Conservation (phyloP, 345 rosid genomes). For the Kernera saxatilis region DNA sequence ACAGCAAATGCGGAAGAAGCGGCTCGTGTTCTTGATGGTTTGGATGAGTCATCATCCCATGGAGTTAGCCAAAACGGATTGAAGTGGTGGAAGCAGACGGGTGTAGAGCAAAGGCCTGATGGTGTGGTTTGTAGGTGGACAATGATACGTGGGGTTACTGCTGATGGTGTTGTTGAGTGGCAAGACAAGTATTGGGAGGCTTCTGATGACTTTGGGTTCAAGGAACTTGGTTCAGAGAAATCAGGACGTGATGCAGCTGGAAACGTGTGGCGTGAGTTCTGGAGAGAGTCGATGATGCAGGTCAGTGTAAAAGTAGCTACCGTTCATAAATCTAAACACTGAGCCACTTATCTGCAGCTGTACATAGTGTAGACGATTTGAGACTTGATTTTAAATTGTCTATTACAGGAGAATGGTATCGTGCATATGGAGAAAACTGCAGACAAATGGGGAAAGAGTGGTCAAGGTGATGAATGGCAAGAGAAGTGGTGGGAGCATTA, state of each 20-base stretch:
- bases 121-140: slow-evolving; percentile 94
- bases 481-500: slow-evolving; percentile 97
- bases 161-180: slow-evolving; percentile 76
- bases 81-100: slow-evolving; percentile 91
- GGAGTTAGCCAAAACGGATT: slow-evolving; percentile 60
- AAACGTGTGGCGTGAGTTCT: slow-evolving; percentile 82
- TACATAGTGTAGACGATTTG: neutral
- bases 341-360: neutral
- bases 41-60: slow-evolving; percentile 35
- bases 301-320: slow-evolving; percentile 41
- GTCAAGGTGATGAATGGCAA: slow-evolving; percentile 81
- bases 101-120: slow-evolving; percentile 65
- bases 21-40: slow-evolving; percentile 60
- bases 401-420: slow-evolving; percentile 55
- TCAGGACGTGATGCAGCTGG: slow-evolving; percentile 83
- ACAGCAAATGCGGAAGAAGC: slow-evolving; percentile 72
- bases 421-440: slow-evolving; percentile 88
- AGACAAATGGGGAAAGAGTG: slow-evolving; percentile 96
- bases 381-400: neutral
- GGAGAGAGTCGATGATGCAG: slow-evolving; percentile 93
- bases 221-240: slow-evolving; percentile 97
- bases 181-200: slow-evolving; percentile 99
- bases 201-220: slow-evolving; percentile 76
- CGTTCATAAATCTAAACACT: neutral
- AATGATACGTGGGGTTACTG: slow-evolving; percentile 76